A percentile compares a stretch with the other conserved stretches of the same genome.
Conservation (phyloP, 1,284 basidiomycete genomes). For the Ustilago curta region DNA sequence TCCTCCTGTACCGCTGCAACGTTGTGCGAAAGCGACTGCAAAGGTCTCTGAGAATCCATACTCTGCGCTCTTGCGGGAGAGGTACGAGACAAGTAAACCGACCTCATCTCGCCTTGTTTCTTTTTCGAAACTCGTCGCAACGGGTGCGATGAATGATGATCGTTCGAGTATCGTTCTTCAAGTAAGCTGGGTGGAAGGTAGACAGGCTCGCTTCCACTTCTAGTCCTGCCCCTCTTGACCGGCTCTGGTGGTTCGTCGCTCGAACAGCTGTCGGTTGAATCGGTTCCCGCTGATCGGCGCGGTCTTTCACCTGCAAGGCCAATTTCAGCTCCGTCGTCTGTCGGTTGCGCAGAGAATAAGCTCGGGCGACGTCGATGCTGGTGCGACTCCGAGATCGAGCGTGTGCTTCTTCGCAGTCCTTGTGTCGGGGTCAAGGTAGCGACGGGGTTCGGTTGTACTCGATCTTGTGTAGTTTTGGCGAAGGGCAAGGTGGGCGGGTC, state of each 20-base stretch:
- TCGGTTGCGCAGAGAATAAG: not conserved
- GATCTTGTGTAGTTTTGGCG: not conserved
- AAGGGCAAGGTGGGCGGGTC: not conserved
- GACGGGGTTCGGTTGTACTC: not conserved
- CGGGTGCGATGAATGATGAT: not conserved
- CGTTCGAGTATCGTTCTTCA: conserved; percentile 3
- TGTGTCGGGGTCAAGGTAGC: not conserved
- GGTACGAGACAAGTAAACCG: conserved; percentile 9
- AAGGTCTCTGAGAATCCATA: not conserved
- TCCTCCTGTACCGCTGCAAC: not conserved
- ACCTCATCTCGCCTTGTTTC: conserved; percentile 22
- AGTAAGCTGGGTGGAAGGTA: not conserved
- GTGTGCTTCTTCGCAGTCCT: conserved; percentile 16
- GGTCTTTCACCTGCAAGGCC: not conserved
- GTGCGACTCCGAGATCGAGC: conserved; percentile 27
- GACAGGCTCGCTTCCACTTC: conserved; percentile 8
- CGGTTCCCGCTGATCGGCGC: not conserved
- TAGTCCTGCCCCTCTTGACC: not conserved
- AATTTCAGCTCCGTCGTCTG: not conserved
- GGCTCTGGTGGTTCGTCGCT: not conserved
- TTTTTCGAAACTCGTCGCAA: conserved; percentile 17
- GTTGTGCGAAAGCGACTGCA: not conserved
- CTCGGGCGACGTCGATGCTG: not conserved
- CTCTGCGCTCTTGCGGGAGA: not conserved
- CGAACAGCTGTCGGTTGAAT: not conserved